phyloP scores from a whole-genome alignment of 176 grass and related monocot species.

The Microstegium vimineum region DNA sequence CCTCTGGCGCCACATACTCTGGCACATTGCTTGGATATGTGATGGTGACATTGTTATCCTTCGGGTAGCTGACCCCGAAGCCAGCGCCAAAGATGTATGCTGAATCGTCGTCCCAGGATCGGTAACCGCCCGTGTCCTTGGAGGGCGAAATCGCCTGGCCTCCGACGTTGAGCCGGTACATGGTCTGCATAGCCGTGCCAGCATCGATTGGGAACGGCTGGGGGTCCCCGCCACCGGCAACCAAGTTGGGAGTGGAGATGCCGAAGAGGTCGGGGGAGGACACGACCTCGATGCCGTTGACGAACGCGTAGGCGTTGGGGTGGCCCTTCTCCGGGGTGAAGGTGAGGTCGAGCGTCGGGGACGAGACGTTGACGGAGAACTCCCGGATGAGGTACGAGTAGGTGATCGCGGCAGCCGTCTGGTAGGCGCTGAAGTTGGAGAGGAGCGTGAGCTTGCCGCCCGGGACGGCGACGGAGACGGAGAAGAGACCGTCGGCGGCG shows the following conservation, averaged over 20 bases:
- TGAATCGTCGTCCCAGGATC: slow-evolving; percentile 68
- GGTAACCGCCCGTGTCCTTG: slow-evolving; percentile 58
- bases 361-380: slow-evolving; percentile 74
- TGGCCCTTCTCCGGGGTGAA: slow-evolving; percentile 64
- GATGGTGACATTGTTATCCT: slow-evolving; percentile 64
- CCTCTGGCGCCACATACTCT: slow-evolving; percentile 53
- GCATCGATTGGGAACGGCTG: slow-evolving; percentile 29
- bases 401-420: slow-evolving; percentile 48
- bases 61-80: slow-evolving; percentile 53
- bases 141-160: slow-evolving; percentile 62
- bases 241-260: not conserved
- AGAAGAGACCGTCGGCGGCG: slow-evolving; percentile 70
- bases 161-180: slow-evolving; percentile 85
- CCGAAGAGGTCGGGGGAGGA: slow-evolving; percentile 66
- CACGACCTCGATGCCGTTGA: slow-evolving; percentile 94
- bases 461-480: slow-evolving; percentile 43
- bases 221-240: slow-evolving; percentile 32
- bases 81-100: slow-evolving; percentile 56
- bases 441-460: slow-evolving; percentile 48
- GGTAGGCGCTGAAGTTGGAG: slow-evolving; percentile 79
- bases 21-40: slow-evolving; percentile 33
- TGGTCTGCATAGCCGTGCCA: slow-evolving; percentile 51
- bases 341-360: slow-evolving; percentile 62
- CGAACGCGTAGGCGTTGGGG: slow-evolving; percentile 68
- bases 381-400: slow-evolving; percentile 51